A percentile compares a stretch with the other conserved stretches of the same genome.
phyloP scores from a whole-genome alignment of 306 rosid genomes.

The Vigna trinervia region DNA sequence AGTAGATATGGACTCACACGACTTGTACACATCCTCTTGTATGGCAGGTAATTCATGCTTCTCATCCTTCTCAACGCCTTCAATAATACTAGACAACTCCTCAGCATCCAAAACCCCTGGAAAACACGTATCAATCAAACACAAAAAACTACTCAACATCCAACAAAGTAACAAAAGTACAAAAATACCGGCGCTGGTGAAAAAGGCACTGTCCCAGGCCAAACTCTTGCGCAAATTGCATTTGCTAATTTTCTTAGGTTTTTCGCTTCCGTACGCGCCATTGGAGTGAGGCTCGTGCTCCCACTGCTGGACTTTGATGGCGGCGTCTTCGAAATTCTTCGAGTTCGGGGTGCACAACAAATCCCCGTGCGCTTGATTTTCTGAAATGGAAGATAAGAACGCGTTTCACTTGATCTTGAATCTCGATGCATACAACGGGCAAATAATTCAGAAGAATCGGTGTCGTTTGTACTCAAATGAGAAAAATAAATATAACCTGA shows the following conservation, averaged over 20 bases:
- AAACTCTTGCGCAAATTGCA: slow-evolving; percentile 92
- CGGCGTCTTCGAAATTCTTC: slow-evolving; percentile 57
- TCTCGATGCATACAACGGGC: neutral
- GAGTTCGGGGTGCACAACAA: slow-evolving; percentile 53
- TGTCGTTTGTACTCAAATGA: neutral
- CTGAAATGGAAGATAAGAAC: slow-evolving; percentile 41
- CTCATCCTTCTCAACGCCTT: slow-evolving; percentile 68
- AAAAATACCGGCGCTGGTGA: slow-evolving; percentile 85
- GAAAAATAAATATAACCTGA: slow-evolving; percentile 49
- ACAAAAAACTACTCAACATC: neutral
- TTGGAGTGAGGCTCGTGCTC: slow-evolving; percentile 57
- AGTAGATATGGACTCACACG: slow-evolving; percentile 80
- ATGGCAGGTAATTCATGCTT: slow-evolving; percentile 59
- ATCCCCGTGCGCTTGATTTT: slow-evolving; percentile 50
- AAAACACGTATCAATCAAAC: slow-evolving; percentile 28
- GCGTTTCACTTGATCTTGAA: slow-evolving; percentile 13
- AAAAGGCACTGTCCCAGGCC: slow-evolving; percentile 97
- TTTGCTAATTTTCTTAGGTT: slow-evolving; percentile 60
- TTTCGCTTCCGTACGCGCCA: slow-evolving; percentile 54
- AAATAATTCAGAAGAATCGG: neutral
- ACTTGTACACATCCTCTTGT: slow-evolving; percentile 74
- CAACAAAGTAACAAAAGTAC: neutral
- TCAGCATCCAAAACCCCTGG: slow-evolving; percentile 91
- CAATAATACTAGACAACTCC: slow-evolving; percentile 83
- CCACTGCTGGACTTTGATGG: slow-evolving; percentile 51